These are phyloP conservation scores for Trichophyton benhamiae DNA, from an alignment of 2,329 filamentous ascomycete species.

Conservation along the genomic window DNA sequence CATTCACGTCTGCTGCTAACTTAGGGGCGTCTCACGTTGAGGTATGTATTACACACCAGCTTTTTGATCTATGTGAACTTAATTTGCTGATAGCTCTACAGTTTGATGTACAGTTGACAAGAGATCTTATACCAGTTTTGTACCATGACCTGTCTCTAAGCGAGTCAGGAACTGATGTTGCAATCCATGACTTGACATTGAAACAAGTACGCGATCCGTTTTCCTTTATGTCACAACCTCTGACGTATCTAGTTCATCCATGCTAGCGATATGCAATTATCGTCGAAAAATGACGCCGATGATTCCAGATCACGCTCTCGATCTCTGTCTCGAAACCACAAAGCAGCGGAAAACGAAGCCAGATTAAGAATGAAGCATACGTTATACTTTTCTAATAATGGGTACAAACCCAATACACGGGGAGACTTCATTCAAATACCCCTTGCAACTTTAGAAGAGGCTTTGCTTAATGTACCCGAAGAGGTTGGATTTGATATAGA, in stretches of 20 bases:
- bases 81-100: neutral
- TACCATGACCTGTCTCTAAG: constrained; percentile 35
- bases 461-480: constrained; percentile 25
- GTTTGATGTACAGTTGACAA: constrained; percentile 33
- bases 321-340: constrained; percentile 15
- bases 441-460: constrained; percentile 29
- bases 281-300: neutral
- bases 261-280: constrained; percentile 18
- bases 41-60: constrained; percentile 13
- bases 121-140: constrained; percentile 30
- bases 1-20: constrained; percentile 24
- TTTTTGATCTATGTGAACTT: neutral
- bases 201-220: constrained; percentile 21
- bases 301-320: constrained; percentile 13
- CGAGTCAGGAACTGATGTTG: constrained; percentile 32
- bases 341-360: constrained; percentile 6
- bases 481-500: constrained; percentile 32
- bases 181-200: constrained; percentile 29
- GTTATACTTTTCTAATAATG: constrained; percentile 29
- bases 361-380: constrained; percentile 28
- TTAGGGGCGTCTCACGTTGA: constrained; percentile 27
- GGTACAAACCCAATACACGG: constrained; percentile 31
- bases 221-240: neutral
- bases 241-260: constrained; percentile 20
- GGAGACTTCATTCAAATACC: constrained; percentile 29